Percentiles rank a stretch among this genome's conserved stretches.
Conservation (phyloP, 768 basidiomycete species). For the Russula griseocarnosa region DNA sequence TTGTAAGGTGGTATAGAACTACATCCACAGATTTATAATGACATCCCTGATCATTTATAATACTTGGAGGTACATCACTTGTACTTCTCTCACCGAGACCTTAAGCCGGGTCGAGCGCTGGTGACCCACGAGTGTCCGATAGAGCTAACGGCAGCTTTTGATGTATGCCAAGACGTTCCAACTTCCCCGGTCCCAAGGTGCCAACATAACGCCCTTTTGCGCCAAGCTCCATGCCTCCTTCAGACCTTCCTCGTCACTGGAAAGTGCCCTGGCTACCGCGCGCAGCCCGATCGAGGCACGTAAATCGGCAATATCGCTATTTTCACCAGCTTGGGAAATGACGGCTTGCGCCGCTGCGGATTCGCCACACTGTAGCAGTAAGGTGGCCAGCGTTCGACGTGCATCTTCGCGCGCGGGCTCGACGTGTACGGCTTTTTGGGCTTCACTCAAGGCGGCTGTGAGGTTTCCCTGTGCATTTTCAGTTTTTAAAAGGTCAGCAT, state of each 20-base stretch:
- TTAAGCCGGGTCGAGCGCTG: neutral
- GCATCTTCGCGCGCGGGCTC: conserved; percentile 51
- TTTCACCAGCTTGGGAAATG: conserved; percentile 34
- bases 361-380: conserved; percentile 50
- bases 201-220: conserved; percentile 61
- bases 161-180: conserved; percentile 64
- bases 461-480: conserved; percentile 42
- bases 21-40: conserved; percentile 22
- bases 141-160: conserved; percentile 10
- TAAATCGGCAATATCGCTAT: conserved; percentile 37
- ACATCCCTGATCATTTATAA: conserved; percentile 1
- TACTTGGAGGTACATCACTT: neutral
- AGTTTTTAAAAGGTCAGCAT: neutral
- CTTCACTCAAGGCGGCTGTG: conserved; percentile 32
- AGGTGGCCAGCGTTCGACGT: conserved; percentile 51
- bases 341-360: conserved; percentile 45
- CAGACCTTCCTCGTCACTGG: conserved; percentile 20
- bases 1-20: conserved; percentile 17
- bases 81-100: neutral
- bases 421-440: conserved; percentile 53
- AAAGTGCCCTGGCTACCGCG: conserved; percentile 42
- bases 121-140: neutral
- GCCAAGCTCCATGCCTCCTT: conserved; percentile 43
- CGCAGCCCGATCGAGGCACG: conserved; percentile 47
- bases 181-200: conserved; percentile 47